phyloP scores from a whole-genome alignment of 768 basidiomycete species.

The Russula compacta region DNA sequence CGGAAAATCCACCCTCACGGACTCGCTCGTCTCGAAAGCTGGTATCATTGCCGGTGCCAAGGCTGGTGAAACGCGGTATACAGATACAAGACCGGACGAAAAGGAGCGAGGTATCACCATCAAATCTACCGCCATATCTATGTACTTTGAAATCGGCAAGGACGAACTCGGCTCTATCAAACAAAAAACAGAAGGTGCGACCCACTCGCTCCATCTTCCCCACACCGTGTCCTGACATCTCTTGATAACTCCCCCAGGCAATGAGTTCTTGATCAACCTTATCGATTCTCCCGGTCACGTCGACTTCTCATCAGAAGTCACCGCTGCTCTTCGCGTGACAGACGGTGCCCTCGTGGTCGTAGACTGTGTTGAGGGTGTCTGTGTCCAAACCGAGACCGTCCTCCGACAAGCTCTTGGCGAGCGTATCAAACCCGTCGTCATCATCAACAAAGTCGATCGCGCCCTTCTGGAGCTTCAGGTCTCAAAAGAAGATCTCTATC shows the following conservation, averaged over 20 bases:
- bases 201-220: neutral
- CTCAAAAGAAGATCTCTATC: conserved; percentile 92
- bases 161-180: conserved; percentile 79
- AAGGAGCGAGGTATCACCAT: conserved; percentile 99
- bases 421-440: conserved; percentile 98
- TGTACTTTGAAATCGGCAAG: conserved; percentile 96
- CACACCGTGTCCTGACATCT: conserved; percentile 7
- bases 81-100: conserved; percentile 95
- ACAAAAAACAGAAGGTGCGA: conserved; percentile 87
- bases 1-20: conserved; percentile 99
- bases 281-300: conserved; percentile 99
- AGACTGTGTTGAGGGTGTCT: conserved; percentile 99
- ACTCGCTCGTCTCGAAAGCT: conserved; percentile 97
- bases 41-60: conserved; percentile 95
- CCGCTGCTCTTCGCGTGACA: conserved; percentile 98
- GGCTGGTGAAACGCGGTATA: conserved; percentile 95
- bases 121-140: conserved; percentile 99
- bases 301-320: conserved; percentile 99
- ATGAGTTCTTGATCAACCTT: conserved; percentile 99
- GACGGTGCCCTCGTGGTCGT: conserved; percentile 99
- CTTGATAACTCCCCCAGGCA: conserved; percentile 37
- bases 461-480: conserved; percentile 98
- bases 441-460: conserved; percentile 99
- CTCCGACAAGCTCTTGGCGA: conserved; percentile 94
- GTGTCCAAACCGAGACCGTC: conserved; percentile 99